A percentile compares a stretch with the other conserved stretches of the same genome.
Conservation (phyloP, 2,329 filamentous ascomycete species). For the Colletotrichum camelliae region DNA sequence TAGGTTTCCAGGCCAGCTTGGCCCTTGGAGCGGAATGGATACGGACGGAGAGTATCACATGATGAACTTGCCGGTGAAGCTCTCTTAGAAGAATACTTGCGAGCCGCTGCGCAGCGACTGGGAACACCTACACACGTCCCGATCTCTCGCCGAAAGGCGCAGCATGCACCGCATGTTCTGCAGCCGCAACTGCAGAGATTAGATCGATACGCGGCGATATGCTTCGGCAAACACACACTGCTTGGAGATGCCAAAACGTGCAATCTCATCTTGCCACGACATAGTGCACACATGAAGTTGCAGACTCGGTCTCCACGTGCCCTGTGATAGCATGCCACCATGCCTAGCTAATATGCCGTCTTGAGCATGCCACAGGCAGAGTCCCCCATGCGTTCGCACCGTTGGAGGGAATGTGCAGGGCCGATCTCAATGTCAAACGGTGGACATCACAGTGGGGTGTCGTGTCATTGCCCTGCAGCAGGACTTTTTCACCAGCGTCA, state of each 20-base stretch:
- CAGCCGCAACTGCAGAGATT: background rate
- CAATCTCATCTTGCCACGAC: background rate
- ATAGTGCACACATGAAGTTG: background rate
- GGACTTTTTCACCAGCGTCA: background rate
- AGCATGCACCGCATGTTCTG: background rate
- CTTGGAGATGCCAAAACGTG: background rate
- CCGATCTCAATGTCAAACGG: constrained; percentile 11
- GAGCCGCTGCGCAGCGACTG: background rate
- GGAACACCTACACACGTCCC: background rate
- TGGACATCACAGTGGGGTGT: constrained; percentile 8
- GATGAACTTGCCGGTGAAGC: background rate
- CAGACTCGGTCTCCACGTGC: background rate
- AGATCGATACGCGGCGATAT: background rate
- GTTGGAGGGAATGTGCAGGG: background rate
- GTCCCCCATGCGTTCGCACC: background rate
- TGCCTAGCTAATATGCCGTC: background rate
- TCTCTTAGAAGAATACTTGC: background rate
- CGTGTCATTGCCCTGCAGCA: background rate
- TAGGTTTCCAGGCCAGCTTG: background rate
- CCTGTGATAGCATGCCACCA: background rate
- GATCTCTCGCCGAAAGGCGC: background rate
- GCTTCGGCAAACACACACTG: background rate
- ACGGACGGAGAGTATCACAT: background rate
- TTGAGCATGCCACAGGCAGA: background rate
- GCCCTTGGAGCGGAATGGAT: background rate